Percentiles rank a stretch among this genome's conserved stretches.
phyloP scores from a whole-genome alignment of 768 basidiomycete genomes.

The Suillus luteus region DNA sequence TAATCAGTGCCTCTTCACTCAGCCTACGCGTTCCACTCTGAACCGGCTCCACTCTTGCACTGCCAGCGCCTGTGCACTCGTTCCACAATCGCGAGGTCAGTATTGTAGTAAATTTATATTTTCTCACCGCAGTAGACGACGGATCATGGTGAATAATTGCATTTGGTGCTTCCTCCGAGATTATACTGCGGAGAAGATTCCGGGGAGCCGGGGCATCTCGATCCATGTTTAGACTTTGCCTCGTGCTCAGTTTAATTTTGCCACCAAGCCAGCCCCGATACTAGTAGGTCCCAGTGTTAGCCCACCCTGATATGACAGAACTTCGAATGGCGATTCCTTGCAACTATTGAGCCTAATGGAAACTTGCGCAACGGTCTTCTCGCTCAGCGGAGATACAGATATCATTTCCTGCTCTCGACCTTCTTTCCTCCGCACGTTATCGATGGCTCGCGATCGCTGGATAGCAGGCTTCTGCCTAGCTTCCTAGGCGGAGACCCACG shows the following conservation, averaged over 20 bases:
- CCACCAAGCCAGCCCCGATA: neutral
- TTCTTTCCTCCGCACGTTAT: constrained; percentile 5
- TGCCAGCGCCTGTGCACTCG: neutral
- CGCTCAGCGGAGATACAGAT: constrained; percentile 2
- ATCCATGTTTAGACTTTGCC: constrained; percentile 6
- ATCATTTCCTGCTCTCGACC: neutral
- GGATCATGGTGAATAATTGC: neutral
- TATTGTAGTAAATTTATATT: too few relatives aligned
- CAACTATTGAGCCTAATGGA: constrained; percentile 1
- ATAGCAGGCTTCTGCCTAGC: neutral
- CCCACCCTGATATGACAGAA: constrained; percentile 1
- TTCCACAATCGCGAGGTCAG: neutral
- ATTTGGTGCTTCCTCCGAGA: constrained; percentile 3
- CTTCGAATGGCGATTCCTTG: neutral
- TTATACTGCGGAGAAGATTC: constrained; percentile 2
- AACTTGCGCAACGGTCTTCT: neutral
- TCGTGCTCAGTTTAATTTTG: constrained; percentile 1
- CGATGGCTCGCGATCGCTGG: neutral
- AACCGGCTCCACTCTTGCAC: constrained; percentile 1
- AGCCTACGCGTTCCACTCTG: neutral
- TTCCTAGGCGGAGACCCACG: neutral
- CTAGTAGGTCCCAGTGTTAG: neutral
- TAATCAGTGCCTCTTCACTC: constrained; percentile 1
- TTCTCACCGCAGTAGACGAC: neutral
- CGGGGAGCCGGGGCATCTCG: neutral